Base-by-base conservation (phyloP, 495 filamentous ascomycete species). In the Penicillium desertorum region DNA sequence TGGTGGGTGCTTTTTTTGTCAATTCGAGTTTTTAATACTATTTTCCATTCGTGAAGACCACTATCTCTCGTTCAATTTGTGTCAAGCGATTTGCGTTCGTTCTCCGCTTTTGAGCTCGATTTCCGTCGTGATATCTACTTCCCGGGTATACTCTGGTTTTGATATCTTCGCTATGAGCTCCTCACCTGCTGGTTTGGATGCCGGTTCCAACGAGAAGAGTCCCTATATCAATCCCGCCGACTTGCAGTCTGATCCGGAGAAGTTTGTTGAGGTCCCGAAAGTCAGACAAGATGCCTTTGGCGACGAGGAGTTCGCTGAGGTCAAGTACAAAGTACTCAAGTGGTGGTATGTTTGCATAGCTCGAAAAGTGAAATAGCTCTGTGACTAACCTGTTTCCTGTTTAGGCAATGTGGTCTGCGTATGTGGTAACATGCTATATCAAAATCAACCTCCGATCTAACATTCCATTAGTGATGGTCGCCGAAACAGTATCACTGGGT, bases 401-500 rank as follows among this genome's bases (percentile, higher is more conserved):
- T 23, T 52, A 76, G 73, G 74, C 75, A 78, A 71, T 75, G 73
- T 57, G 75, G 75, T 59, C 51, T 76, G 45, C 66, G 67, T 69
- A 61, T 32, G 62, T 67, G 34, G 27, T 43, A 60, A 58, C 56
- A 57, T 25, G 42, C 55, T 22, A 23, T 53, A 27, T 48, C 17
- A 23, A 39, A 30, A 9, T 32, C 17, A 16, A 60, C 25, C 43
- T 9, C 22, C 5, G 45, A 50, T 56, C 44, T 58, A 43, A 61
- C 46, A 20, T 36, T 30, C 25, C 56, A 29, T 48, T 36, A 69
- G 66, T 89, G 53, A 82, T 89, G 71, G 86, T 90, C 63, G 87
- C 86, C 49, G 85, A 88, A 64, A 87, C 86, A n/a, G 85, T 89
- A 39, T 86, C 86, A 5, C 78, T 89, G n/a, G 87, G 87, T 45